phyloP scores from a whole-genome alignment of 2,329 filamentous ascomycete genomes.

The Alternaria arbusti region DNA sequence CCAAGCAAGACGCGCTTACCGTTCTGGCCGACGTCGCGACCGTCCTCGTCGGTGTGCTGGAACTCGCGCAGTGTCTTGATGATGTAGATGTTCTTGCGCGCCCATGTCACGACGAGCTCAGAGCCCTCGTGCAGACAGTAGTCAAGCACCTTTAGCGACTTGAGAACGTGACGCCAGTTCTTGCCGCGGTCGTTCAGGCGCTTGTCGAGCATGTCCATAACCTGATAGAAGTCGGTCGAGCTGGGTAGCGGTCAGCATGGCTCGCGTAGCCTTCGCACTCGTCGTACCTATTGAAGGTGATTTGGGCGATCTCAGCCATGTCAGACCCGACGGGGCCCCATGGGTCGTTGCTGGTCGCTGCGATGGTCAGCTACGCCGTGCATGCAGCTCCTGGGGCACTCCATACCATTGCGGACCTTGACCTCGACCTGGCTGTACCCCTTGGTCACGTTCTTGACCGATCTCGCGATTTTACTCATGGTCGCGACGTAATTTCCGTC shows the following conservation, averaged over 20 bases:
- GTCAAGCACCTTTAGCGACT: slow-evolving; percentile 95
- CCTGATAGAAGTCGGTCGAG: slow-evolving; percentile 97
- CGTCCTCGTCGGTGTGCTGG: slow-evolving; percentile 94
- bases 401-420: slow-evolving; percentile 69
- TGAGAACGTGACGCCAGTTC: slow-evolving; percentile 98
- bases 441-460: slow-evolving; percentile 99
- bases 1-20: slow-evolving; percentile 64
- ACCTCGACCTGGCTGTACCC: slow-evolving; percentile 96
- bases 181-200: slow-evolving; percentile 98
- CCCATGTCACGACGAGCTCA: slow-evolving; percentile 96
- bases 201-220: slow-evolving; percentile 99
- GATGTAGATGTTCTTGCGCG: slow-evolving; percentile 96
- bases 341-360: slow-evolving; percentile 97
- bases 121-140: slow-evolving; percentile 98
- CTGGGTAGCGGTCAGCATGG: slow-evolving; percentile 56
- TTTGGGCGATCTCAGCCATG: slow-evolving; percentile 97
- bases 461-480: slow-evolving; percentile 98
- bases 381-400: not conserved
- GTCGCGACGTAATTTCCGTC: slow-evolving; percentile 31
- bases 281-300: slow-evolving; percentile 95
- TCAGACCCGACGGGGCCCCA: slow-evolving; percentile 98
- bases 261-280: not conserved
- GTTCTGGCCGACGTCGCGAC: slow-evolving; percentile 93
- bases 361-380: slow-evolving; percentile 32
- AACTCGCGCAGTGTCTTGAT: slow-evolving; percentile 99